Conservation (phyloP, 352 stramenopile species). For the Phytophthora idaei region DNA sequence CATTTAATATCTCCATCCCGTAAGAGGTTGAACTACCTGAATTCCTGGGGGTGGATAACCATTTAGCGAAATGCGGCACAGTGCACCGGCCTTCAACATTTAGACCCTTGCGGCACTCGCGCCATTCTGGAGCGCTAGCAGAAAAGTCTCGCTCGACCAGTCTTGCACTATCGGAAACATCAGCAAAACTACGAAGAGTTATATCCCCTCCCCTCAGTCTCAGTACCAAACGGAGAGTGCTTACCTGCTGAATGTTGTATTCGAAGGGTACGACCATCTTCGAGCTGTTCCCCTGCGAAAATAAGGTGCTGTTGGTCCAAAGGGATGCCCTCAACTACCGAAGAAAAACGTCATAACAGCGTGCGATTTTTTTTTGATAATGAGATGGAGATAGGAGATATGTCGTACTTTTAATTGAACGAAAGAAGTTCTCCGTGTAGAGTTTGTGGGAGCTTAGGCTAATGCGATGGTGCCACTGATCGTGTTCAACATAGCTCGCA, state of each 20-base stretch:
- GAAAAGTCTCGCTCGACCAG: conserved; percentile 23
- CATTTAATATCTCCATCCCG: conserved; percentile 17
- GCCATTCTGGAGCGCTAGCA: conserved; percentile 11
- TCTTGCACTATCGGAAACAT: conserved; percentile 13
- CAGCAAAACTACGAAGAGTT: neutral
- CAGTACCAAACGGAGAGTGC: conserved; percentile 1
- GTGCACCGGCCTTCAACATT: conserved; percentile 41
- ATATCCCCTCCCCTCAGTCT: neutral
- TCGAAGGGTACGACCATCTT: conserved; percentile 9
- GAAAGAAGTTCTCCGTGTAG: conserved; percentile 36
- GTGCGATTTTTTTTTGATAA: conserved; percentile 1
- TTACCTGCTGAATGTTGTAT: conserved; percentile 13
- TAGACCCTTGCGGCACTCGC: conserved; percentile 21
- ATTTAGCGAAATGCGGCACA: conserved; percentile 30
- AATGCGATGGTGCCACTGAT: conserved; percentile 47
- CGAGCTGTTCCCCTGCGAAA: conserved; percentile 7
- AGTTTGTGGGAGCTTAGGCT: conserved; percentile 37
- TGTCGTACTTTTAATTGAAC: neutral
- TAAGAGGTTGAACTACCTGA: conserved; percentile 32
- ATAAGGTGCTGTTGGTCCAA: conserved; percentile 9
- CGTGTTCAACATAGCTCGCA: conserved; percentile 52
- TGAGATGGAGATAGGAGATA: neutral
- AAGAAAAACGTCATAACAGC: too few relatives aligned
- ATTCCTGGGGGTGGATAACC: conserved; percentile 22
- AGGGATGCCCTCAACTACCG: neutral